These are phyloP conservation scores for Chlamydomonas sp. DNA, from an alignment of 139 green algal genomes.

Conservation along the genomic window DNA sequence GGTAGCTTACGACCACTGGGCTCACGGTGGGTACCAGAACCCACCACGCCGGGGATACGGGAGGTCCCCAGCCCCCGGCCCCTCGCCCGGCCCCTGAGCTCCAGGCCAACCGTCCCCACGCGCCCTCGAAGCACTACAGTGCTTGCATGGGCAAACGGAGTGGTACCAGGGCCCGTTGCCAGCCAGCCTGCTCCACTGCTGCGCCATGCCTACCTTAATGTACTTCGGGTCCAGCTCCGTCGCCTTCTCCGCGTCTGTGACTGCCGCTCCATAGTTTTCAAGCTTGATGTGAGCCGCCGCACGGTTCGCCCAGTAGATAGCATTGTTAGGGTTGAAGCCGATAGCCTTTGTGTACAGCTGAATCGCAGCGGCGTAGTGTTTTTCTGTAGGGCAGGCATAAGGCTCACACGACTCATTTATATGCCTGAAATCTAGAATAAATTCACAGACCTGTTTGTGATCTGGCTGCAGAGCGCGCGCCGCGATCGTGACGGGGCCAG, in stretches of 20 bases:
- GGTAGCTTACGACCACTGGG: too few species aligned
- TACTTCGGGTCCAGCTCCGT: constrained; percentile 89
- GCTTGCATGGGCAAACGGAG: not conserved
- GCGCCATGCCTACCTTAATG: constrained; percentile 74
- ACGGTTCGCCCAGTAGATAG: constrained; percentile 90
- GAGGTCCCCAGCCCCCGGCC: too few species aligned
- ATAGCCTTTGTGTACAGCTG: constrained; percentile 89
- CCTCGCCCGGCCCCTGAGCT: too few species aligned
- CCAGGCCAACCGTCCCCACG: too few species aligned
- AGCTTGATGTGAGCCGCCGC: constrained; percentile 88
- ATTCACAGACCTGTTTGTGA: not conserved
- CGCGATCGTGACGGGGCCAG: too few species aligned
- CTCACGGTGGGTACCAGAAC: too few species aligned
- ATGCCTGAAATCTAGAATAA: not conserved
- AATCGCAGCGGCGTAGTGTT: constrained; percentile 86
- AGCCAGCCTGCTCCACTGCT: not conserved
- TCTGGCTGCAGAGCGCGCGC: not conserved
- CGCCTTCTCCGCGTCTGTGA: constrained; percentile 89
- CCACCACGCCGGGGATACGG: too few species aligned
- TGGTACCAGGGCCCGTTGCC: not conserved
- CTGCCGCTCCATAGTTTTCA: constrained; percentile 91
- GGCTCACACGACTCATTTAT: not conserved
- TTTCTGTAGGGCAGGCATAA: constrained; percentile 66
- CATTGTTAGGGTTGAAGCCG: constrained; percentile 73
- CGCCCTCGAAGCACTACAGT: too few species aligned